These are phyloP conservation scores for Colletotrichum ledebouriae DNA, from an alignment of 2,329 filamentous ascomycete species.

Conservation along the genomic window DNA sequence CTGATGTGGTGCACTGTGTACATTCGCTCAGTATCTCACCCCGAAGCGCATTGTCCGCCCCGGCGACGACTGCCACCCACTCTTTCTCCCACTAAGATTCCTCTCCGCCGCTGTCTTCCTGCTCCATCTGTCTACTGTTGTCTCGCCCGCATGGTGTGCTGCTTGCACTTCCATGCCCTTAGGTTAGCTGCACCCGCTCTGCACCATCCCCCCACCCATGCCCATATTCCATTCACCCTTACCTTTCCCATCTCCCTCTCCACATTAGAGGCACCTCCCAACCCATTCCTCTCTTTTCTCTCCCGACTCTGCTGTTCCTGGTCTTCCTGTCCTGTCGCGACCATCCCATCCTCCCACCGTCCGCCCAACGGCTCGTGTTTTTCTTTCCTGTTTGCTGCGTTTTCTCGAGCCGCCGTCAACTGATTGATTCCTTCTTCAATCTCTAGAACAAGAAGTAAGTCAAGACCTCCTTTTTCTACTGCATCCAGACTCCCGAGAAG, in stretches of 20 bases:
- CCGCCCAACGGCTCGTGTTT: constrained; percentile 41
- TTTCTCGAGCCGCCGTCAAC: constrained; percentile 32
- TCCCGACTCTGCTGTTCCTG: constrained; percentile 41
- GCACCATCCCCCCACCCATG: constrained; percentile 38
- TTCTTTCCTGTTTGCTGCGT: constrained; percentile 44
- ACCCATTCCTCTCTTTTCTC: constrained; percentile 45
- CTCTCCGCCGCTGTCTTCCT: constrained; percentile 4
- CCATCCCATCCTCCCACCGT: constrained; percentile 43
- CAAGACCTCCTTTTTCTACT: neutral
- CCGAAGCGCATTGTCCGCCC: constrained; percentile 37
- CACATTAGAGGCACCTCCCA: constrained; percentile 44
- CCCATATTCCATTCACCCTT: constrained; percentile 40
- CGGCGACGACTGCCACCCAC: constrained; percentile 36
- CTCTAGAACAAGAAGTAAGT: constrained; percentile 32
- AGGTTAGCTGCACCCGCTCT: constrained; percentile 24
- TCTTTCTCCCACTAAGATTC: neutral
- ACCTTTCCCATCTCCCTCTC: constrained; percentile 42
- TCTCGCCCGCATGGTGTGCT: constrained; percentile 1
- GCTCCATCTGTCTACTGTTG: constrained; percentile 2
- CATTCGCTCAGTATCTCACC: constrained; percentile 11
- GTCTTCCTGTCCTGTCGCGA: constrained; percentile 41
- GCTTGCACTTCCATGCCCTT: constrained; percentile 7
- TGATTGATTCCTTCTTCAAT: constrained; percentile 32
- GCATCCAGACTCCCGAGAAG: neutral
- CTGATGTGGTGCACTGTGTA: constrained; percentile 17